Evolutionary conservation across 306 rosid genomes (phyloP).

Genomic region (Dicorynia guianensis): DNA sequence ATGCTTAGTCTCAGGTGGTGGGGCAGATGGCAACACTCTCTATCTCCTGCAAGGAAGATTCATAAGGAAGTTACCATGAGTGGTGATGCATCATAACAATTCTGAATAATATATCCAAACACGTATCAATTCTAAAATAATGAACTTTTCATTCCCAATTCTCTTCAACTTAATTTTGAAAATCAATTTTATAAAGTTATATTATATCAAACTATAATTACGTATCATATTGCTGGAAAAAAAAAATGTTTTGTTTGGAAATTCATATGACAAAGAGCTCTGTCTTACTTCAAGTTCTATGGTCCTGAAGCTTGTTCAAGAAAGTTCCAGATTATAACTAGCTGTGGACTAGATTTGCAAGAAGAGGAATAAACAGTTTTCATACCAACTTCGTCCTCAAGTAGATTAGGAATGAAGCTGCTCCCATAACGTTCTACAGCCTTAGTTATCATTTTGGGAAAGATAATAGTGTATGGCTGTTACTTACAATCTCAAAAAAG

Average conservation of each 20-base stretch:
- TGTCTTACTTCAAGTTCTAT: slow-evolving; percentile 27
- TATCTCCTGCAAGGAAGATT: slow-evolving; percentile 52
- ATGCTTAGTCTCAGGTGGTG: slow-evolving; percentile 53
- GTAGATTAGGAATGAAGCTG: neutral
- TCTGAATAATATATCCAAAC: too few relatives aligned
- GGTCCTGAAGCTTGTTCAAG: slow-evolving; percentile 21
- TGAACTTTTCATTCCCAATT: too few relatives aligned
- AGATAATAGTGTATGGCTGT: too few relatives aligned
- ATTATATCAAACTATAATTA: neutral
- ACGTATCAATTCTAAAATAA: too few relatives aligned
- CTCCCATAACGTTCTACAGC: neutral
- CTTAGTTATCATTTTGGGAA: neutral
- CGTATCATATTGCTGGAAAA: slow-evolving; percentile 26
- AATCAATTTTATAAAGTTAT: too few relatives aligned
- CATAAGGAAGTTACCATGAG: slow-evolving; percentile 16
- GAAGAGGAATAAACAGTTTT: neutral
- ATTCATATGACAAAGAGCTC: slow-evolving; percentile 20
- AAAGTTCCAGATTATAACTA: slow-evolving; percentile 13
- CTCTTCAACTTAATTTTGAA: too few relatives aligned
- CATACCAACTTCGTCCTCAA: neutral
- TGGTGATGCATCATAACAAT: slow-evolving; percentile 24
- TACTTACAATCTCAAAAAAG: neutral
- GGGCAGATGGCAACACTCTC: slow-evolving; percentile 48
- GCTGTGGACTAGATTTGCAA: too few relatives aligned
- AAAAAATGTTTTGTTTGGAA: neutral